Percentiles rank a stretch among this genome's conserved stretches.
Evolutionary conservation across 306 rosid genomes (phyloP).

Genomic region (Hippophae gyantsensis): DNA sequence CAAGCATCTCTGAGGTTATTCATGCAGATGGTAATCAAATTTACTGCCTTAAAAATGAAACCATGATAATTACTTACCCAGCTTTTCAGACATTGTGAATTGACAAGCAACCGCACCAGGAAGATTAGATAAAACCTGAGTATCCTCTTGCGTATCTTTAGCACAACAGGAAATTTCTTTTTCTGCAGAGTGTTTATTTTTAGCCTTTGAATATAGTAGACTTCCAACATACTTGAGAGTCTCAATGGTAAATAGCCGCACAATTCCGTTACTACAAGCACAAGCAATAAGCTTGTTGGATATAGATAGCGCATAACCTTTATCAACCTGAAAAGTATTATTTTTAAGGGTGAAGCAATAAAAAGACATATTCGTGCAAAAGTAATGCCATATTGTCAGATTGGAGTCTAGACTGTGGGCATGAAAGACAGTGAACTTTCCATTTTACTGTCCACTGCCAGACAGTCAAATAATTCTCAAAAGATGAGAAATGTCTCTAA

Average conservation of each 20-base stretch:
- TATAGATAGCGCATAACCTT: conserved; percentile 52
- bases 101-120: conserved; percentile 77
- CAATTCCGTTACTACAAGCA: conserved; percentile 65
- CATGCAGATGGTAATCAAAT: conserved; percentile 2
- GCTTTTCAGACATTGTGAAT: conserved; percentile 56
- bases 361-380: not conserved
- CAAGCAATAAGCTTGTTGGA: conserved; percentile 61
- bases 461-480: too few relatives aligned
- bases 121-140: conserved; percentile 27
- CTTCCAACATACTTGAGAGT: conserved; percentile 46
- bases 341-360: conserved; percentile 14
- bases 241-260: conserved; percentile 36
- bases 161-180: conserved; percentile 18
- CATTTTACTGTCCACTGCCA: too few relatives aligned
- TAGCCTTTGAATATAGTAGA: conserved; percentile 43
- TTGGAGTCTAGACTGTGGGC: too few relatives aligned
- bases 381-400: too few relatives aligned
- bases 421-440: too few relatives aligned
- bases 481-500: not conserved
- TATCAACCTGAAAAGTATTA: conserved; percentile 43
- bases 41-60: not conserved
- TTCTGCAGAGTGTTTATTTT: conserved; percentile 21
- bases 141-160: conserved; percentile 27
- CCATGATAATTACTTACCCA: conserved; percentile 40
- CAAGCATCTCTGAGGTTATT: conserved; percentile 10